phyloP scores from a whole-genome alignment of 176 grass and related monocot genomes.

The Phoenix roebelenii region DNA sequence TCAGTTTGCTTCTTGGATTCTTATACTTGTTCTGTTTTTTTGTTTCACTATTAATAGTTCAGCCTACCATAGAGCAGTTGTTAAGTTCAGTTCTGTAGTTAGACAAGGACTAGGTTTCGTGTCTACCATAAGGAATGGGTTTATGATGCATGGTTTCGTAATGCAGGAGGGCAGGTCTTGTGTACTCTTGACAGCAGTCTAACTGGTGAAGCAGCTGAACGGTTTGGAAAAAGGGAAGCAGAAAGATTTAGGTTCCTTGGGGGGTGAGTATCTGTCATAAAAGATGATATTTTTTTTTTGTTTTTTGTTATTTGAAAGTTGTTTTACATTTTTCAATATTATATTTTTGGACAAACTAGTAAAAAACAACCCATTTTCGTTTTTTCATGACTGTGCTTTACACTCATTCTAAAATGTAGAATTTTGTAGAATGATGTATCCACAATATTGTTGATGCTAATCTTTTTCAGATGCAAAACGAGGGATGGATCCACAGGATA shows the following conservation, averaged over 20 bases:
- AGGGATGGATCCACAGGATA: too few species aligned
- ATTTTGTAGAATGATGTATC: too few species aligned
- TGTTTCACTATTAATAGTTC: too few species aligned
- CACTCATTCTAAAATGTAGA: too few species aligned
- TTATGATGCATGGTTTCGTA: slow-evolving; percentile 11
- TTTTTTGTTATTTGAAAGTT: neutral
- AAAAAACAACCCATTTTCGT: too few species aligned
- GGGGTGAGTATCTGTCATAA: slow-evolving; percentile 39
- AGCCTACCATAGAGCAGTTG: neutral
- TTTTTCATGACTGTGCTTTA: too few species aligned
- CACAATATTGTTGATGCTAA: too few species aligned
- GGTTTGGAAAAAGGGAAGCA: slow-evolving; percentile 61
- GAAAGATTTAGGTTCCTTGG: slow-evolving; percentile 77
- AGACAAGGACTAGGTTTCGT: slow-evolving; percentile 2
- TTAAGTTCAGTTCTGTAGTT: neutral
- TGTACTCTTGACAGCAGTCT: slow-evolving; percentile 23
- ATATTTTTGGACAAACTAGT: too few species aligned
- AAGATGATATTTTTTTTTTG: neutral
- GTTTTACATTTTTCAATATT: neutral
- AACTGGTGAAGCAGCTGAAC: slow-evolving; percentile 55
- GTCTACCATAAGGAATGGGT: neutral
- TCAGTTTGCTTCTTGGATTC: too few species aligned
- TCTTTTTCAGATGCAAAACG: too few species aligned
- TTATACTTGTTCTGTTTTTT: too few species aligned
- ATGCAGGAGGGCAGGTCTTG: slow-evolving; percentile 33